Base-by-base conservation (phyloP, 1,284 basidiomycete genomes). In the Moesziomyces aphidis region DNA sequence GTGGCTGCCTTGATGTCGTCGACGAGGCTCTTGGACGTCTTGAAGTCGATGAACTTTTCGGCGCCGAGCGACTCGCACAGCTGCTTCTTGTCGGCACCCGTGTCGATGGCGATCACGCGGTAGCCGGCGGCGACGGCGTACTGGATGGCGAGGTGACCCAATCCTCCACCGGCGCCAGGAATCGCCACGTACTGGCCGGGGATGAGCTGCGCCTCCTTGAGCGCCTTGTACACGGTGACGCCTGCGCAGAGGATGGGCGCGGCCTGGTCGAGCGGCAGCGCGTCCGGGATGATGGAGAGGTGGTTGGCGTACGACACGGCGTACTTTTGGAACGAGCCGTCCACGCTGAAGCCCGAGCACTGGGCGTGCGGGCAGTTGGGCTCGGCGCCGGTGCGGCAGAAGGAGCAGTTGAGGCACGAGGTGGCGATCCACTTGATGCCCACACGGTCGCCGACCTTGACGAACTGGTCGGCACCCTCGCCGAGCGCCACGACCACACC, bases 151-250 rank as follows among this genome's bases (percentile, higher is more conserved):
- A 80, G 49, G 50, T 80, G 79, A 7, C 46, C 92, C 89, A 77
- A 90, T 72, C 87, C 87, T 76, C 87, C 87, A 15, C 92, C 92
- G 9, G 91, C 91, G 54, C 92, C 92, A 26, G 91, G 91, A 72
- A 95, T 88, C 53, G 90, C 91, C 72, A 94, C 88, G 89, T 90
- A 93, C 72, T 95, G 90, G 55, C 93, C 92, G n/a, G 90, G 88
- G 31, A 86, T 87, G 8, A 80, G 55, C 48, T 88, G 86, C 61
- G 90, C 89, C 85, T 92, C 89, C 85, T 93, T 93, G 81, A 95
- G 87, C 0, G 93, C 94, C 78, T 92, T 91, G 85, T 94, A 95
- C 53, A 92, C 90, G 1, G 92, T 93, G 21, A 93, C 85, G 65
- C 91, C 92, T 88, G 74, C 31, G 48, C 93, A 95, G 22, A 94